Evolutionary conservation across 768 basidiomycete species (phyloP).

Genomic region (Pulveroboletus sp.): DNA sequence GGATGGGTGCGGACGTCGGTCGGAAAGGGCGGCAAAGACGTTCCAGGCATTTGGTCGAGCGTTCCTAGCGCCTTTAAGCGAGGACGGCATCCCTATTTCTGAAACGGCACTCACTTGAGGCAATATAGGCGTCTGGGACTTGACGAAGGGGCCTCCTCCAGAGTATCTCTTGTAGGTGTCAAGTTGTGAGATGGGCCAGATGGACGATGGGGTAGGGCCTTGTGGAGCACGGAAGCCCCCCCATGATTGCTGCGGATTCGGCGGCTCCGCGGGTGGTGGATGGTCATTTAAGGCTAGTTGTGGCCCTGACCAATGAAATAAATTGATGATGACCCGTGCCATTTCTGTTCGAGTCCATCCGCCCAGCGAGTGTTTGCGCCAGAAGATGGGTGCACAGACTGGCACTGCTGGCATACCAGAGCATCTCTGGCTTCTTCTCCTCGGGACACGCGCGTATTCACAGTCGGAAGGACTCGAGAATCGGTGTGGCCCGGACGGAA

Average conservation of each 20-base stretch:
- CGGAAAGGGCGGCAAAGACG: slow-evolving; percentile 39
- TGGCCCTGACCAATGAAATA: no score
- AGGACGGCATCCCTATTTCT: neutral
- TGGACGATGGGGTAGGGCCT: neutral
- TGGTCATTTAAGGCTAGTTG: no score
- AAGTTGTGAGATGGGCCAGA: neutral
- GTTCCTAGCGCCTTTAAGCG: neutral
- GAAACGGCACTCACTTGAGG: neutral
- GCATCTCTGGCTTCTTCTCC: no score
- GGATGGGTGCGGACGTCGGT: slow-evolving; percentile 41
- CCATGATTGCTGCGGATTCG: no score
- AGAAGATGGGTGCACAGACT: no score
- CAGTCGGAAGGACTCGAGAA: neutral
- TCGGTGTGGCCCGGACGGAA: neutral
- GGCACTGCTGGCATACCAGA: neutral
- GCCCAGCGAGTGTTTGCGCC: no score
- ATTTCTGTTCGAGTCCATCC: no score
- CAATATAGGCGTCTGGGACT: neutral
- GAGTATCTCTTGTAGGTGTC: neutral
- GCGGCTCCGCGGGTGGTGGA: no score
- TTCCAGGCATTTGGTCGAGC: slow-evolving; percentile 29
- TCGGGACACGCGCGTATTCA: neutral
- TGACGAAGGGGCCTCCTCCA: no score
- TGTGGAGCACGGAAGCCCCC: neutral
- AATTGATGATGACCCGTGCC: no score